Evolutionary conservation across 2,329 filamentous ascomycete genomes (phyloP), one percentile per base, ranked within the genome.

Genomic region (Diaporthe caulivora): DNA sequence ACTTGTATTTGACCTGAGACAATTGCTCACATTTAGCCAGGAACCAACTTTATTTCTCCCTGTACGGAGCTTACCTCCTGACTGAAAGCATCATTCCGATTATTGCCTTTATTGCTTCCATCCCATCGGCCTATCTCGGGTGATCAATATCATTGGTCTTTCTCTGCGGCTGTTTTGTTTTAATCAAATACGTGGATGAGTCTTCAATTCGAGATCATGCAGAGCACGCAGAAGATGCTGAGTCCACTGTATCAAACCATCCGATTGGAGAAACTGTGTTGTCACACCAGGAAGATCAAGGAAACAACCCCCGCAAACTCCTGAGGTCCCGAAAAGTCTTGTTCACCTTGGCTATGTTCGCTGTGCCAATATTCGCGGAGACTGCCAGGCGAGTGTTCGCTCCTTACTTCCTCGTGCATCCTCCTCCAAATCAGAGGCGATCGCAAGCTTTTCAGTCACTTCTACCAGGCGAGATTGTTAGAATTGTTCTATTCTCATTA

Each of bases 41-140:
- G n/a, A 57, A 18, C 15, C 65, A 34, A 24, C 17, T 57, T 3
- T 69, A 69, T n/a, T 62, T 62, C 26, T 69, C 7, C 40, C 18
- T 69, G 7, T 31, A 47, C 34, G 65, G 51, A 47, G 37, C 6
- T 17, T 21, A n/a, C 37, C 10, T 57, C 7, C 1, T 69, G 8
- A n/a, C 24, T 29, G 34, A 44, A 24, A 11, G n/a, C 3, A 21
- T 55, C 34, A 47, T 69, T 3, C 44, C 62, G 7, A 11, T 10
- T 4, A 7, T 67, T 5, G 21, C 51, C 15, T 21, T 54, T 13
- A 11, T 68, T 24, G n/a, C 6, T 11, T 13, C 3, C 7, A 29
- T 42, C 6, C 34, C 21, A 49, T 26, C 40, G n/a, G 17, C 21
- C 34, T 68, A 51, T 34, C 31, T 34, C 29, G n/a, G 11, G 18